Percentiles rank a stretch among this genome's conserved stretches.
These are phyloP conservation scores for Canavalia ensiformis DNA, from an alignment of 306 rosid species.

Conservation along the genomic window DNA sequence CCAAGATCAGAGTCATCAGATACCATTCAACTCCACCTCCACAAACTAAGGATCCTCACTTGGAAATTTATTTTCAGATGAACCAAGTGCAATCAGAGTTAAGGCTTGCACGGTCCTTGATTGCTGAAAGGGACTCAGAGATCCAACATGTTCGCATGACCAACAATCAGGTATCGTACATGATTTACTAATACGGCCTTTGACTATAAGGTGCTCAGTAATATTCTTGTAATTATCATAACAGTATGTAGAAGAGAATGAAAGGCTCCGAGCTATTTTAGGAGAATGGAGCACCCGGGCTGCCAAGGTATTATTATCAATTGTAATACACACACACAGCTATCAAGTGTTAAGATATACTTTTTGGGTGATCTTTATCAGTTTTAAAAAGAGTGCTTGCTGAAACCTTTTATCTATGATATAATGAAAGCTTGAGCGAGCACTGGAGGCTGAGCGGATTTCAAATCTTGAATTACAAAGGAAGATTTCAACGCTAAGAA, in stretches of 20 bases:
- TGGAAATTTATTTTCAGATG: slow-evolving; percentile 66
- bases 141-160: slow-evolving; percentile 81
- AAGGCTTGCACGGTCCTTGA: slow-evolving; percentile 92
- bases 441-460: slow-evolving; percentile 58
- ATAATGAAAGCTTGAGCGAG: slow-evolving; percentile 61
- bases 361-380: slow-evolving; percentile 7
- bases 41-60: slow-evolving; percentile 8
- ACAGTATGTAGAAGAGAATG: slow-evolving; percentile 98
- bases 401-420: slow-evolving; percentile 26
- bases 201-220: slow-evolving; percentile 25
- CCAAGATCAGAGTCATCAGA: slow-evolving; percentile 13
- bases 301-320: slow-evolving; percentile 78
- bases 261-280: slow-evolving; percentile 90
- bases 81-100: slow-evolving; percentile 91
- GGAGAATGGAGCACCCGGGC: slow-evolving; percentile 98
- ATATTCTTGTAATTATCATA: slow-evolving; percentile 6
- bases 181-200: slow-evolving; percentile 19
- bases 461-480: slow-evolving; percentile 58
- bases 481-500: slow-evolving; percentile 50
- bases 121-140: slow-evolving; percentile 93
- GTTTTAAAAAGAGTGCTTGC: slow-evolving; percentile 1
- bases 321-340: background rate
- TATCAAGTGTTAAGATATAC: background rate
- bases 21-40: slow-evolving; percentile 1
- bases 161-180: slow-evolving; percentile 77